Percentiles rank a stretch among this genome's conserved stretches.
Evolutionary conservation across 2,329 filamentous ascomycete genomes (phyloP).

Genomic region (Cordyceps cicadae): DNA sequence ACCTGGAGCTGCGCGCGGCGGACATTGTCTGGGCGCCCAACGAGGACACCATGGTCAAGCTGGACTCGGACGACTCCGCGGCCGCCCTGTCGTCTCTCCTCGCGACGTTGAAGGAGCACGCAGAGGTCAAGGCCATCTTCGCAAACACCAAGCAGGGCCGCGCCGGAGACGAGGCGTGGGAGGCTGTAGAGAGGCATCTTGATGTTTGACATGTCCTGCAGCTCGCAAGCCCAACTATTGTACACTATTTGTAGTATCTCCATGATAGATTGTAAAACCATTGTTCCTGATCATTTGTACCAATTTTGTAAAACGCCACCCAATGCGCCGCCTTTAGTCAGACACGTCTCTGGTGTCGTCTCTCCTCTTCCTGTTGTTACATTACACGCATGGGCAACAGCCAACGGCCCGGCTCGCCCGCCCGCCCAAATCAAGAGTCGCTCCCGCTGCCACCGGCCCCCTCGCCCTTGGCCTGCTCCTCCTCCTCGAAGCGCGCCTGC

Average conservation of each 20-base stretch:
- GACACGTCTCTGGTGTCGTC: neutral
- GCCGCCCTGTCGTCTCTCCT: constrained; percentile 52
- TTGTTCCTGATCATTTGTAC: neutral
- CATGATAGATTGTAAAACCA: neutral
- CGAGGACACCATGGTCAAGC: constrained; percentile 61
- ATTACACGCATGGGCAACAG: neutral
- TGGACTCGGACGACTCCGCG: constrained; percentile 50
- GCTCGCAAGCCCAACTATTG: neutral
- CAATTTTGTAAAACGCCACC: constrained; percentile 5
- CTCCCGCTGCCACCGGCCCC: neutral
- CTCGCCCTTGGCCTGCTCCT: constrained; percentile 12
- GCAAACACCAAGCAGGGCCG: constrained; percentile 53
- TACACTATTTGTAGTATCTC: constrained; percentile 3
- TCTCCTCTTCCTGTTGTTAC: neutral
- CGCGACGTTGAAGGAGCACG: constrained; percentile 53
- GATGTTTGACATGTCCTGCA: constrained; percentile 31
- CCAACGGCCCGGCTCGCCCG: neutral
- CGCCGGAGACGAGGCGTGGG: constrained; percentile 47
- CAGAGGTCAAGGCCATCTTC: constrained; percentile 72
- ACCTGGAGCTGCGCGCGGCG: constrained; percentile 59
- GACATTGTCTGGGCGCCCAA: constrained; percentile 84
- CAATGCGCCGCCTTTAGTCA: neutral
- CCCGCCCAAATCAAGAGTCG: neutral
- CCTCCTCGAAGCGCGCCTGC: constrained; percentile 45
- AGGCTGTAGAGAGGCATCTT: constrained; percentile 42